Percentiles rank a stretch among this genome's conserved stretches.
Evolutionary conservation across 805 yeast species (phyloP).

Genomic region (Kodamaea laetipori): DNA sequence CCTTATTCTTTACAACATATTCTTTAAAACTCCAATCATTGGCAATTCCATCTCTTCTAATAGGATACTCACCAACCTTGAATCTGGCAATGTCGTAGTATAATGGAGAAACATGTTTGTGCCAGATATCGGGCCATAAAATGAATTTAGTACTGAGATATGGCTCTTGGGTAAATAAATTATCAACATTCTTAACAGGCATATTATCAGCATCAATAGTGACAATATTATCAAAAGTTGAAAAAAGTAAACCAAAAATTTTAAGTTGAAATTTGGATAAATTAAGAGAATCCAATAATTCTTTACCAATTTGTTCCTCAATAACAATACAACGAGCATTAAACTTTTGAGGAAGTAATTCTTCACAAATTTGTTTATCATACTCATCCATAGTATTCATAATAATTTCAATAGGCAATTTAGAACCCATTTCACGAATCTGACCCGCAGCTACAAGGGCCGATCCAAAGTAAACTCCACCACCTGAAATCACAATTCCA

Average conservation of each 20-base stretch:
- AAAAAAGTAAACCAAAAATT: constrained; percentile 33
- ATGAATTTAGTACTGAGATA: constrained; percentile 29
- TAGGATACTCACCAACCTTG: constrained; percentile 28
- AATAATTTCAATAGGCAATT: constrained; percentile 38
- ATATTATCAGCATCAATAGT: constrained; percentile 38
- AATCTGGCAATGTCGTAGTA: constrained; percentile 36
- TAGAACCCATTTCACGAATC: constrained; percentile 33
- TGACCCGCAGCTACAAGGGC: constrained; percentile 34
- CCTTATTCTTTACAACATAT: constrained; percentile 22
- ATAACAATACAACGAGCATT: constrained; percentile 32
- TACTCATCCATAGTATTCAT: constrained; percentile 27
- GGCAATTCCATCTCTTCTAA: constrained; percentile 30
- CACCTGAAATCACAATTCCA: constrained; percentile 40
- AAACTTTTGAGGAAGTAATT: constrained; percentile 23
- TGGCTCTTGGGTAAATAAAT: constrained; percentile 25
- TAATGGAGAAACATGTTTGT: constrained; percentile 33
- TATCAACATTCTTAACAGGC: constrained; percentile 34
- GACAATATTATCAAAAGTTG: constrained; percentile 36
- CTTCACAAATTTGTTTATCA: constrained; percentile 30
- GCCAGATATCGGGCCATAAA: constrained; percentile 42
- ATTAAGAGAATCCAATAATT: constrained; percentile 19
- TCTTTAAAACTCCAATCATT: constrained; percentile 28
- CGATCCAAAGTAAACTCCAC: constrained; percentile 28
- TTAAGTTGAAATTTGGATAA: constrained; percentile 31
- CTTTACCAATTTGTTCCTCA: constrained; percentile 27